Conservation (phyloP, 1,139 yeast genomes). For the Oligophagozyma castellii region DNA sequence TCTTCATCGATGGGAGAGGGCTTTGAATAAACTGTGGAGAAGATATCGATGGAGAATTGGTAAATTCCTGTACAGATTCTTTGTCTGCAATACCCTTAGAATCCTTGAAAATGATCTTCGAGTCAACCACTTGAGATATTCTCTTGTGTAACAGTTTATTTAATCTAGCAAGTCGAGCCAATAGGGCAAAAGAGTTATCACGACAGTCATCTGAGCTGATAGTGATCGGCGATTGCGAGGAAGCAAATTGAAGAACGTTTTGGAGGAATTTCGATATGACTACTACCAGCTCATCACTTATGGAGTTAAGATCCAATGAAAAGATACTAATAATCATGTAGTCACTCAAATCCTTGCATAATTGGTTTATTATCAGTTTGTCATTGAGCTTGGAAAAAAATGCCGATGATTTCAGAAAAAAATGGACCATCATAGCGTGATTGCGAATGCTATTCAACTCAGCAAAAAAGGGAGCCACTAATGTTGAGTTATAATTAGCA, state of each 20-base stretch:
- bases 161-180: conserved; percentile 11
- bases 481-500: conserved; percentile 18
- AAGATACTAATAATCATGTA: conserved; percentile 17
- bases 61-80: conserved; percentile 9
- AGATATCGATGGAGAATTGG: conserved; percentile 19
- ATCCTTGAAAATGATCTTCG: conserved; percentile 13
- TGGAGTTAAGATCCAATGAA: conserved; percentile 6
- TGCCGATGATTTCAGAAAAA: conserved; percentile 17
- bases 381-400: conserved; percentile 17
- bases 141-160: conserved; percentile 17
- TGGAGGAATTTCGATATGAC: conserved; percentile 19
- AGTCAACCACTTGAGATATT: conserved; percentile 11
- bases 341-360: conserved; percentile 13
- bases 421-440: conserved; percentile 13
- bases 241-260: conserved; percentile 10
- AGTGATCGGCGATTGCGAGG: conserved; percentile 7
- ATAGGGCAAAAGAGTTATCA: conserved; percentile 9
- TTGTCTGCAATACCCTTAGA: conserved; percentile 5
- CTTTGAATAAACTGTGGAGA: conserved; percentile 21
- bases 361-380: conserved; percentile 18
- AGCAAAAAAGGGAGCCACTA: conserved; percentile 16
- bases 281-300: conserved; percentile 12
- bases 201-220: conserved; percentile 9
- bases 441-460: conserved; percentile 11
- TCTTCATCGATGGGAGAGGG: conserved; percentile 12